Evolutionary conservation across 495 filamentous ascomycete genomes (phyloP).

Genomic region (Hyaloscypha finlandica): DNA sequence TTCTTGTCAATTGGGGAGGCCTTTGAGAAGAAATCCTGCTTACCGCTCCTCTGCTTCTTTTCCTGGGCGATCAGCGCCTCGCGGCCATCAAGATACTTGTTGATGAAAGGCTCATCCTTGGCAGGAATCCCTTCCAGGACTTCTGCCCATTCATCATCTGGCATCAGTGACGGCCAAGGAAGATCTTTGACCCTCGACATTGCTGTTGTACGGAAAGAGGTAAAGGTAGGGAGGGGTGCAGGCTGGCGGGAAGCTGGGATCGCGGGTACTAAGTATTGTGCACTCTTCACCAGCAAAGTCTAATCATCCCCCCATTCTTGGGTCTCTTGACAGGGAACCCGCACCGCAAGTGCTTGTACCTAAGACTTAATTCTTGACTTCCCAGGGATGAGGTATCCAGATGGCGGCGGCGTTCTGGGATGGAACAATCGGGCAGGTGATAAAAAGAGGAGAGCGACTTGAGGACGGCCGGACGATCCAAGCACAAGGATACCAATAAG

Average conservation of each 20-base stretch:
- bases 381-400: too few relatives aligned
- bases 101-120: constrained; percentile 69
- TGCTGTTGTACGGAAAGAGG: constrained; percentile 5
- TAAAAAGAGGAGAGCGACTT: neutral
- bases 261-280: neutral
- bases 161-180: constrained; percentile 30
- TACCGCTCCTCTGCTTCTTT: constrained; percentile 79
- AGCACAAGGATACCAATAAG: neutral
- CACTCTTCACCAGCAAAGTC: too few relatives aligned
- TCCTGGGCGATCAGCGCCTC: constrained; percentile 78
- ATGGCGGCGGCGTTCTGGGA: too few relatives aligned
- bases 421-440: constrained; percentile 8
- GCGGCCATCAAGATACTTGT: constrained; percentile 76
- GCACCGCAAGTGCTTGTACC: too few relatives aligned
- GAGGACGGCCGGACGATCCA: neutral
- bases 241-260: neutral
- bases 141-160: constrained; percentile 58
- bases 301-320: too few relatives aligned
- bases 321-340: too few relatives aligned
- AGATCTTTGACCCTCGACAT: constrained; percentile 29
- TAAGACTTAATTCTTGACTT: too few relatives aligned
- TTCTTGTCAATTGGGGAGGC: constrained; percentile 16
- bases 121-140: constrained; percentile 53
- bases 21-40: constrained; percentile 24
- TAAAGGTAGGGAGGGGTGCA: neutral